A percentile compares a stretch with the other conserved stretches of the same genome.
phyloP scores from a whole-genome alignment of 2,329 filamentous ascomycete genomes.

The Bipolaris zeicola region DNA sequence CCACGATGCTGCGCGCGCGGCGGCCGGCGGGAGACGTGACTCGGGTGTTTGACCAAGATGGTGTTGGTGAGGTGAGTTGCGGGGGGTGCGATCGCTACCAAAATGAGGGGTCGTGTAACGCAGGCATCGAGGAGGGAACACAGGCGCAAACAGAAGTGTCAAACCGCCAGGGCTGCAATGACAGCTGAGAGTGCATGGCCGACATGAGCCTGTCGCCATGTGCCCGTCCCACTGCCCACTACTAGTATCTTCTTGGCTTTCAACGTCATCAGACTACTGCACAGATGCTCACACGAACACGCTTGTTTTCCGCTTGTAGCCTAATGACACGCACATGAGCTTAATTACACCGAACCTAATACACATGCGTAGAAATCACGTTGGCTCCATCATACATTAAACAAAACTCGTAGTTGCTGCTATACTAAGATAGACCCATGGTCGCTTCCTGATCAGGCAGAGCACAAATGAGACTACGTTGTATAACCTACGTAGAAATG shows the following conservation, averaged over 20 bases:
- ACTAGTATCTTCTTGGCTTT: conserved; percentile 27
- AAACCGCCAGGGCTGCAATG: conserved; percentile 10
- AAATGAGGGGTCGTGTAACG: conserved; percentile 8
- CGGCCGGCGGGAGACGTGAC: conserved; percentile 9
- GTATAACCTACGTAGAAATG: conserved; percentile 3
- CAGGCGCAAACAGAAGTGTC: conserved; percentile 7
- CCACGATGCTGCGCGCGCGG: conserved; percentile 8
- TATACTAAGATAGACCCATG: background rate
- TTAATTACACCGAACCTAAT: background rate
- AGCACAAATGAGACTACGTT: background rate
- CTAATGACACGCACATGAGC: background rate
- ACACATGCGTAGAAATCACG: background rate
- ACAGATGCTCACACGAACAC: background rate
- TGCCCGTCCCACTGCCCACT: conserved; percentile 28
- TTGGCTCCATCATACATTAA: background rate
- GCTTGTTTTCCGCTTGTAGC: background rate
- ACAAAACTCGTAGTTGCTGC: conserved; percentile 4
- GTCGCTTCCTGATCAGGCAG: background rate
- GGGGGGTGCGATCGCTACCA: conserved; percentile 5
- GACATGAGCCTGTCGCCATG: conserved; percentile 26
- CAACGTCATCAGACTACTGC: conserved; percentile 20
- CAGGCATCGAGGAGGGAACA: conserved; percentile 4
- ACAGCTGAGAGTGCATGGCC: conserved; percentile 15
- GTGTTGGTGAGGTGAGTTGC: conserved; percentile 1
- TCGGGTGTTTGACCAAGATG: conserved; percentile 1